Base-by-base conservation (phyloP, 2,329 filamentous ascomycete genomes). In the Claviceps sp. region DNA sequence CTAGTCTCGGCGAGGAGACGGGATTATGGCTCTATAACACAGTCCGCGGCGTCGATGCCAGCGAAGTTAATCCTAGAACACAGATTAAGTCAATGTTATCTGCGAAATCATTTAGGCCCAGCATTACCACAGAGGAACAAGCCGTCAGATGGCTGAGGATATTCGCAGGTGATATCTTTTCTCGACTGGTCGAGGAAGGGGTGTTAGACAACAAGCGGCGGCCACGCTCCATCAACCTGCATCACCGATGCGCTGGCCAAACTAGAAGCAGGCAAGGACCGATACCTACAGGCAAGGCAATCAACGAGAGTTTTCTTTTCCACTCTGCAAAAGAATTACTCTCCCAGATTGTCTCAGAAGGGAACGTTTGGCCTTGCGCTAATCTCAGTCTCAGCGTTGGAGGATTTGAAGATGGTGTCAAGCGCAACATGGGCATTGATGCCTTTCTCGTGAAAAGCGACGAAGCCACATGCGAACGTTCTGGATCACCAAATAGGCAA, bases 21-120 rank as follows among this genome's bases (percentile, higher is more conserved):
- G 91, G 88, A 1, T 73, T 76, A 3, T 96, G 90, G 89, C 73
- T 97, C 11, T 85, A 95, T 68, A 81, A 85, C 51, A 85, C 84
- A 11, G 84, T 97, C 50, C 81, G 93, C 11, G 93, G 93, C 1
- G 80, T 90, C 54, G 93, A 98, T 65, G 72, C 74, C 48, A 93
- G 85, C 60, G 90, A 96, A 66, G 88, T 98, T 57, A 96, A 88
- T 61, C 79, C 88, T 29, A 77, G 91, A 49, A 95, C 89, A 1
- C 87, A 93, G 61, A 95, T 96, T 71, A 96, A 97, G 66, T 93
- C 86, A 16, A 97, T 98, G 90, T 74, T 97, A 14, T 96, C 89
- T 1, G 90, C 93, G 20, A 98, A 98, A 64, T 94, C 89, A 0
- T 98, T 98, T 62, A 78, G 87, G 26, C 93, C 93, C 0, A 81